Base-by-base conservation (phyloP, 179 eudicot genomes). In the Carnegiea gigantea region DNA sequence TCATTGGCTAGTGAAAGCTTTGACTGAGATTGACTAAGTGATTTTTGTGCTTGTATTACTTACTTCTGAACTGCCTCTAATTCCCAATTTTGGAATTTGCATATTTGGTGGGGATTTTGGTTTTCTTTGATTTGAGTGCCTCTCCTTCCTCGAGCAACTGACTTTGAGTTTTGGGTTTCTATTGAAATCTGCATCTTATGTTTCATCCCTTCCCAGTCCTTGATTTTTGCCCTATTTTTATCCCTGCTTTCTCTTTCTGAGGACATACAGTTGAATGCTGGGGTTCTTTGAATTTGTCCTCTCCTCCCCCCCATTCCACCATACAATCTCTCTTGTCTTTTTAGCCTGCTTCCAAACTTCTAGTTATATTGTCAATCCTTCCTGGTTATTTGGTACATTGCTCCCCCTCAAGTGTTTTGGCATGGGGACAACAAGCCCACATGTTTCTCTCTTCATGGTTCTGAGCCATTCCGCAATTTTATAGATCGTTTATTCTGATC, bases 91-190 rank as follows among this genome's bases (percentile, higher is more conserved):
- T 88, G 90, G 84, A 83, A 82, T 85, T 51, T 51, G 57, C 0
- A 17, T 11, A 51, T 40, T 80, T 77, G 44, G 44, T 38, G 65
- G 78, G 54, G 54, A 30, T 30, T 30, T 54, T 82, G 81, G 65
- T 43, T 59, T 40, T 77, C 88, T 84, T 89, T 83, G 92, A 89
- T 65, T 84, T 40, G 77, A 87, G 95, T 86, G 93, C 85, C 84
- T 57, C 3, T 51, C 84, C 87, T 86, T 89, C 93, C 93, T 91
- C 93, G 93, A 94, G 98, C 97, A 89, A 90, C 92, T 88, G 90
- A 89, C 83, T 87, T 85, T 83, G 70, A 18, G 46, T 75, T 83
- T 84, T 82, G 73, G 65, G 49, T 46, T 82, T 85, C 86, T 86
- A 40, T 40, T 40, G 44, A 89, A 91, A 90, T 89, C 64, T 89